Base-by-base conservation (phyloP, 2,329 filamentous ascomycete species). In the Pseudogymnoascus sp. region DNA sequence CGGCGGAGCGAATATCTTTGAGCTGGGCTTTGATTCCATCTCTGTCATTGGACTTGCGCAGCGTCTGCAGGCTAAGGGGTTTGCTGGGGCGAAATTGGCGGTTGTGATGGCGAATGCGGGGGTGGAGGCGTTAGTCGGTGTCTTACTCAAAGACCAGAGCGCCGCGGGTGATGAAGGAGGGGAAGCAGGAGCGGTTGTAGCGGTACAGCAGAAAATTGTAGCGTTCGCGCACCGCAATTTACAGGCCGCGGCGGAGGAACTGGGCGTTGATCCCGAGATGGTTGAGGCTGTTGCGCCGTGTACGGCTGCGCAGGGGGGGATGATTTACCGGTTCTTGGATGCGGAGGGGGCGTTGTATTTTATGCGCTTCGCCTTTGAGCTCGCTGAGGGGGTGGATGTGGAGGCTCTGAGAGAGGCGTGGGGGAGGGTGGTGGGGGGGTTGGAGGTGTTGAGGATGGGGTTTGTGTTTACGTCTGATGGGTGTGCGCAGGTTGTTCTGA, bases 21-120 rank as follows among this genome's bases (percentile, higher is more conserved):
- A 96, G 65, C 77, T 96, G 1, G 93, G 92, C 0, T 79, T 97
- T 25, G 93, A 96, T 69, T 97, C 92, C 0, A 91, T 97, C 13
- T 91, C 90, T 0, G 89, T 87, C 0, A 86, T 95, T 52, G 81
- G 85, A 6, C 80, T 97, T 31, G 81, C 88, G 0, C 79, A 81
- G 4, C 73, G 79, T 10, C 76, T 97, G 12, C 89, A 85, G 66
- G 76, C 76, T 1, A n/a, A n/a, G n/a, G 89, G 90, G 0, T 82
- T 92, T 60, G 35, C 69, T 1, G 75, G 79, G 12, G 86, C 84
- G 0, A 85, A 82, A 6, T 82, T 90, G 1, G 85, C 88, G 0
- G 67, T 83, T 0, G 78, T 97, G 3, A 82, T 96, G 73, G 85
- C 81, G 63, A 82, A 86, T 69, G 79, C 81, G 0, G 69, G 79